Evolutionary conservation across 345 rosid species (phyloP), one percentile per base, ranked within the genome.

Genomic region (Murraya koenigii): DNA sequence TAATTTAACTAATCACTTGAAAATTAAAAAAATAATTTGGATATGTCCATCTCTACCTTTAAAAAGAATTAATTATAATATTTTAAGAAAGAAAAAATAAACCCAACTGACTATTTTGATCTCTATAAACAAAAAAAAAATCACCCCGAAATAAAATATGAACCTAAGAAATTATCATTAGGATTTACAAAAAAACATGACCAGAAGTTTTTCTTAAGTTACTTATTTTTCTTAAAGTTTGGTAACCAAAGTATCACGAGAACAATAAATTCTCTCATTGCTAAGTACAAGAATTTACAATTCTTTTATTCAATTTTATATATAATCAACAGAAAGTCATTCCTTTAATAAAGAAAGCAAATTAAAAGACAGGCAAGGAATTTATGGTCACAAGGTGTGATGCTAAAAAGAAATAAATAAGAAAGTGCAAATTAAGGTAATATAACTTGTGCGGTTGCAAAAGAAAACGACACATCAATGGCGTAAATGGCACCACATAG

Each of bases 161-260:
- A 61, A 61, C 35, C 35, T 0, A 25, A 9, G 13, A 56, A 39
- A n/a, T 32, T 36, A 54, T n/a, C 14, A 47, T 38, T 15, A 26
- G 61, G 9, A 36, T 14, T 19, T 49, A 25, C 11, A 63, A 62
- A n/a, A 35, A 30, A 39, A 75, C 54, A 58, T 22, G 64, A 19
- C 49, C 47, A 20, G 35, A 25, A 49, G 38, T 52, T 39, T 13
- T 26, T n/a, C 62, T 63, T 60, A n/a, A 15, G 14, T 41, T 41
- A 2, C 2, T 41, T 41, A 9, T 41, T 41, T 41, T 41, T 41
- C 49, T 13, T 44, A 44, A 44, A 39, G 75, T 49, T 78, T 61
- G 52, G 78, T 52, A 63, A 72, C 76, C 76, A 28, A 73, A 55
- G 68, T 5, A 66, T 80, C 87, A 86, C 87, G 84, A 73, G 87